Evolutionary conservation across 306 rosid genomes (phyloP).

Genomic region (Prunus davidiana): DNA sequence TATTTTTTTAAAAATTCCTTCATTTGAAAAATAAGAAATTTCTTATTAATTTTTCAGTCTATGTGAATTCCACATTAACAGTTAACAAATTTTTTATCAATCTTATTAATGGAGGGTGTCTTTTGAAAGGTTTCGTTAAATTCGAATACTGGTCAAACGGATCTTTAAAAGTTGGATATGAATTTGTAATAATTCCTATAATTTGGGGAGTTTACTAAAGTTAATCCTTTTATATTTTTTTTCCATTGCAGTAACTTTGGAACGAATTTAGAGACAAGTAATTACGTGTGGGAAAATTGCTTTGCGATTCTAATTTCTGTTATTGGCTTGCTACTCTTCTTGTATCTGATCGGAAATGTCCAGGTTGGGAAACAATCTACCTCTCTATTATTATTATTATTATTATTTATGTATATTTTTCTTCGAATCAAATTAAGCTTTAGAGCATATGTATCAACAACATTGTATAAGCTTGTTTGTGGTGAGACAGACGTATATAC

Average conservation of each 20-base stretch:
- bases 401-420: neutral
- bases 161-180: too few species aligned
- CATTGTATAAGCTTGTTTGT: neutral
- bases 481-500: conserved; percentile 1
- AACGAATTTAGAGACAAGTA: neutral
- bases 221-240: neutral
- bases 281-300: neutral
- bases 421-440: neutral
- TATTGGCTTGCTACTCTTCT: conserved; percentile 8
- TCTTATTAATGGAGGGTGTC: too few species aligned
- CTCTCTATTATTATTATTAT: too few species aligned
- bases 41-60: too few species aligned
- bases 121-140: too few species aligned
- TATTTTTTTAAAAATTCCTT: too few species aligned
- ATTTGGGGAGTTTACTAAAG: neutral
- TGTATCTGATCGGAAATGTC: conserved; percentile 22
- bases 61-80: neutral
- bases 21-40: too few species aligned
- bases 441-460: too few species aligned
- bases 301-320: neutral
- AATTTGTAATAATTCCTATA: neutral
- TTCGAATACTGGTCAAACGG: too few species aligned
- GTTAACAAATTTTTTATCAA: too few species aligned
- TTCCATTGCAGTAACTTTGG: conserved; percentile 14
- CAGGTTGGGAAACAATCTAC: conserved; percentile 7